These are phyloP conservation scores for Artemisia annua DNA, from an alignment of 129 eudicot genomes.

Conservation along the genomic window DNA sequence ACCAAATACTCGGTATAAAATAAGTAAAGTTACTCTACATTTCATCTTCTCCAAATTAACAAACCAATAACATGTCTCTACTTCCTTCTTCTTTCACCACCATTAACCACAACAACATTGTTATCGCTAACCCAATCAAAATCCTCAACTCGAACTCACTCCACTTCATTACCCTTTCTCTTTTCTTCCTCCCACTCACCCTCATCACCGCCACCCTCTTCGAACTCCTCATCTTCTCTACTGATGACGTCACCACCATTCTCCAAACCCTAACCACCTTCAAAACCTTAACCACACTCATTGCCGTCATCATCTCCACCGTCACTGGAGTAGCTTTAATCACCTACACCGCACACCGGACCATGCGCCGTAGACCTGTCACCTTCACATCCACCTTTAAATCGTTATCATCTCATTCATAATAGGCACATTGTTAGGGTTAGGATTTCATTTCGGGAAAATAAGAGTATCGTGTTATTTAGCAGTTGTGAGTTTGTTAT, in stretches of 20 bases:
- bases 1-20: too few relatives aligned
- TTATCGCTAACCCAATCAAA: not conserved
- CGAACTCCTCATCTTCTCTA: not conserved
- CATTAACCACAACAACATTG: too few relatives aligned
- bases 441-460: too few relatives aligned
- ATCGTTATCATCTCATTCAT: not conserved
- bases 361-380: not conserved
- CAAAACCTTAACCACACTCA: not conserved
- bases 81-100: too few relatives aligned
- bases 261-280: not conserved
- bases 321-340: not conserved
- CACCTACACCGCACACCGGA: not conserved
- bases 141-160: not conserved
- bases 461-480: too few relatives aligned
- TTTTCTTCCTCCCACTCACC: not conserved
- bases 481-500: too few relatives aligned
- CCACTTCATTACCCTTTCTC: not conserved
- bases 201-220: not conserved
- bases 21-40: too few relatives aligned
- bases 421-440: too few relatives aligned
- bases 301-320: not conserved
- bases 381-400: not conserved
- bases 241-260: not conserved
- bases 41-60: too few relatives aligned
- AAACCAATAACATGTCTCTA: too few relatives aligned